Base-by-base conservation (phyloP, 148 eudicot genomes). In the Hydrangea macrophylla region DNA sequence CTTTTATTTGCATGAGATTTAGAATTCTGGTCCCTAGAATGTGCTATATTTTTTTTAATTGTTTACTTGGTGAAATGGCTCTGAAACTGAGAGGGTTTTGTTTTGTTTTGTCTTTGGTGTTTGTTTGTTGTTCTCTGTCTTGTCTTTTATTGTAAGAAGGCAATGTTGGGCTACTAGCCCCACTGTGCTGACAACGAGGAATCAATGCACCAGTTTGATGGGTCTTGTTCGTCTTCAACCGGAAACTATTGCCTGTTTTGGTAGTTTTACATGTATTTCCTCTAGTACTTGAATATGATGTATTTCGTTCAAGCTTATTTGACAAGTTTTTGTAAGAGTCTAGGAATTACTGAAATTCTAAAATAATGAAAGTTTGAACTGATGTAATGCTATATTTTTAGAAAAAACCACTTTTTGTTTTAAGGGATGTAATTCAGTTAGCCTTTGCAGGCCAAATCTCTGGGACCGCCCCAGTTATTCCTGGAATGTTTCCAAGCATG, bases 121-220 rank as follows among this genome's bases (percentile, higher is more conserved):
- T 95, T 88, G 83, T 81, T 92, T 86, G 82, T 90, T 95, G 84
- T 86, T 86, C 83, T 85, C 81, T 90, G 96, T 91, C 91, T 85
- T 85, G 64, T 87, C 67, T 84, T 86, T 82, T 84, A 86, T 85
- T 80, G 80, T 89, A 81, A 87, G 96, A 95, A 95, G 97, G 91
- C 90, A 81, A 84, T 82, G 82, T 87, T 86, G 96, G 97, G 92
- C 94, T 80, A 80, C 85, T 87, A 84, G 96, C 87, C 96, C 90
- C 90, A 87, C 92, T 87, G 79, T 90, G 96, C 89, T 85, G 95
- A 88, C 93, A 89, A 83, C 86, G 96, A 81, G 83, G 90, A 86
- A 84, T 76, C 83, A 55, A 69, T 82, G 80, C 88, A 84, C 87
- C 79, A 82, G 91, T 86, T 72, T 77, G 73, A 77, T 82, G 90